Conservation (phyloP, 2,329 filamentous ascomycete species). For the Fusarium verticillioides region DNA sequence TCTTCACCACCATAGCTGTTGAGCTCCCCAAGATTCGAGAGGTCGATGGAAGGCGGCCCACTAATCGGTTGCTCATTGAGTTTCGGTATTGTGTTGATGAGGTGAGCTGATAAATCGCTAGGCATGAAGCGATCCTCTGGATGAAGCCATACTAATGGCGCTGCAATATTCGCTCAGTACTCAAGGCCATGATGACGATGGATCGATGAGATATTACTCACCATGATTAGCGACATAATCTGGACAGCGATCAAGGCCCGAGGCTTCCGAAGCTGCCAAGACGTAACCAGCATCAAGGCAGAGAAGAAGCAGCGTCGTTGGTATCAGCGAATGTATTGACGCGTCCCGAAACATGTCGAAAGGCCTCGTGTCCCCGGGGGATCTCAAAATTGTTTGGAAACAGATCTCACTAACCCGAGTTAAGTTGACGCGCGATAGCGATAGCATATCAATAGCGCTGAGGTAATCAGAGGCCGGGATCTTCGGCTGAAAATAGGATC, state of each 20-base stretch:
- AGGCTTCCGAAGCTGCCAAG: constrained; percentile 16
- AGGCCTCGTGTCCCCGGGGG: background rate
- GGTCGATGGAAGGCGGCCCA: constrained; percentile 35
- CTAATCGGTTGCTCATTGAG: constrained; percentile 30
- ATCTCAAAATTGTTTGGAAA: constrained; percentile 4
- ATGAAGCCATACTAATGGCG: constrained; percentile 49
- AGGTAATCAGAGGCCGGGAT: constrained; percentile 26
- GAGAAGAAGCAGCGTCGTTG: constrained; percentile 7
- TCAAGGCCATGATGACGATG: background rate
- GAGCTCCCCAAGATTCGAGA: constrained; percentile 47
- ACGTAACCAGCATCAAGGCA: constrained; percentile 2
- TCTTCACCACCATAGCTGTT: constrained; percentile 32
- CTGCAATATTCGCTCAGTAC: constrained; percentile 25
- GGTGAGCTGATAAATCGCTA: constrained; percentile 45
- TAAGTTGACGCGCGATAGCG: constrained; percentile 11
- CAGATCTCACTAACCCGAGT: constrained; percentile 7
- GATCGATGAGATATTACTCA: constrained; percentile 29
- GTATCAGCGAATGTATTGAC: background rate
- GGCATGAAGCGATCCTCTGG: constrained; percentile 48
- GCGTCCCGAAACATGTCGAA: constrained; percentile 14
- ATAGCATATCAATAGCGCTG: constrained; percentile 1
- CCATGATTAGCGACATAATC: constrained; percentile 47
- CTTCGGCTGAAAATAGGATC: background rate
- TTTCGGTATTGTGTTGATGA: constrained; percentile 45
- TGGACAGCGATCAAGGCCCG: constrained; percentile 32